A percentile compares a stretch with the other conserved stretches of the same genome.
Conservation (phyloP, 305 asterid species). For the Fraxinus floribunda region DNA sequence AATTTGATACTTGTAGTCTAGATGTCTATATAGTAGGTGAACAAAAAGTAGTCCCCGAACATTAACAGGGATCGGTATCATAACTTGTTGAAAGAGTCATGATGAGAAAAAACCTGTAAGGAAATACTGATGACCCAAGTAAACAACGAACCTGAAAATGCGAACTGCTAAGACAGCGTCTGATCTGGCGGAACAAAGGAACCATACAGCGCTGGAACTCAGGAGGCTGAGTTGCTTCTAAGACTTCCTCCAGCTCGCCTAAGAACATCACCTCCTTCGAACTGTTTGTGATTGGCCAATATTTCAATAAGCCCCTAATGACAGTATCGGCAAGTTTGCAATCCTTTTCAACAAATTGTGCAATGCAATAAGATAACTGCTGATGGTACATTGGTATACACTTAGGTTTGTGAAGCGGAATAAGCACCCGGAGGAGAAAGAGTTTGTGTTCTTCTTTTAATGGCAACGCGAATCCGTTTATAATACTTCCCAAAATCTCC, state of each 20-base stretch:
- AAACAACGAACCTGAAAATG: constrained; percentile 79
- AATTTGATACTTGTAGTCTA: background rate
- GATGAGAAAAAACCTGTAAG: background rate
- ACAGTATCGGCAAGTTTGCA: constrained; percentile 94
- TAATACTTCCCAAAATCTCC: constrained; percentile 89
- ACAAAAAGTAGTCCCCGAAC: background rate
- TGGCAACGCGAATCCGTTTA: constrained; percentile 91
- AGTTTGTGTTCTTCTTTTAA: constrained; percentile 93
- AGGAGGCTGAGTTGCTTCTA: constrained; percentile 90
- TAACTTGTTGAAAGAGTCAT: background rate
- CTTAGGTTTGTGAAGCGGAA: constrained; percentile 94
- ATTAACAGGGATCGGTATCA: background rate
- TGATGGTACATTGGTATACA: constrained; percentile 78
- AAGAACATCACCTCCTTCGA: constrained; percentile 93
- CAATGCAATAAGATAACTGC: constrained; percentile 87
- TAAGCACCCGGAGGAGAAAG: constrained; percentile 77
- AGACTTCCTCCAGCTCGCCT: constrained; percentile 88
- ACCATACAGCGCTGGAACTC: constrained; percentile 97
- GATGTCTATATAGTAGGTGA: background rate
- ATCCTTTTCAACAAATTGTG: constrained; percentile 90
- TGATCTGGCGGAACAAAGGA: constrained; percentile 76
- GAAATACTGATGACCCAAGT: background rate
- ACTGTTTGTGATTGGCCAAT: constrained; percentile 96
- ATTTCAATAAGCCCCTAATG: constrained; percentile 77
- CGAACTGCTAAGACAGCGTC: constrained; percentile 77